These are phyloP conservation scores for Endothia cerciana DNA, from an alignment of 2,329 filamentous ascomycete genomes.

Conservation along the genomic window DNA sequence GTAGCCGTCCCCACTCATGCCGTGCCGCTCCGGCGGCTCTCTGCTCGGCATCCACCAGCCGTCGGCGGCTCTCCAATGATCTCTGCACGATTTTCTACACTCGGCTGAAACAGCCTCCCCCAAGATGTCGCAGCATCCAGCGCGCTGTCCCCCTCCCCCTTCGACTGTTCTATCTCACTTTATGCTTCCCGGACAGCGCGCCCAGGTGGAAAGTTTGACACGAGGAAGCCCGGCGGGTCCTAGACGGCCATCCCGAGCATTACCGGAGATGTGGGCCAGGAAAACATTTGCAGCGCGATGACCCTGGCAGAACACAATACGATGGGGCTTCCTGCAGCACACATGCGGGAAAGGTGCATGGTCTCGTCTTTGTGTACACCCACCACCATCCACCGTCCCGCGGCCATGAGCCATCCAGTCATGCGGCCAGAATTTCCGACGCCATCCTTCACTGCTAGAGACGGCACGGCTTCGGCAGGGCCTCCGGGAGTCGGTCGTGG, in stretches of 20 bases:
- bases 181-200: too few species aligned
- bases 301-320: slow-evolving; percentile 4
- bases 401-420: slow-evolving; percentile 1
- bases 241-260: background rate
- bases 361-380: background rate
- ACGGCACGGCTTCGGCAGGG: slow-evolving; percentile 10
- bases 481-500: slow-evolving; percentile 18
- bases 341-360: slow-evolving; percentile 16
- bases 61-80: background rate
- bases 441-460: background rate
- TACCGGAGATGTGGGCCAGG: slow-evolving; percentile 9
- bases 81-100: background rate
- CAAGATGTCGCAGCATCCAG: background rate
- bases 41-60: slow-evolving; percentile 9
- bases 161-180: background rate
- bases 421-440: slow-evolving; percentile 5
- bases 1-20: slow-evolving; percentile 6
- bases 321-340: slow-evolving; percentile 15
- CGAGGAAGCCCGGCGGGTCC: background rate
- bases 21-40: slow-evolving; percentile 14
- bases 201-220: background rate
- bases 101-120: background rate
- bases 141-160: background rate
- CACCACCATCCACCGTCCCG: background rate
- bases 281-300: background rate